Conservation (phyloP, 2,329 filamentous ascomycete genomes). For the Colletotrichum magnum region DNA sequence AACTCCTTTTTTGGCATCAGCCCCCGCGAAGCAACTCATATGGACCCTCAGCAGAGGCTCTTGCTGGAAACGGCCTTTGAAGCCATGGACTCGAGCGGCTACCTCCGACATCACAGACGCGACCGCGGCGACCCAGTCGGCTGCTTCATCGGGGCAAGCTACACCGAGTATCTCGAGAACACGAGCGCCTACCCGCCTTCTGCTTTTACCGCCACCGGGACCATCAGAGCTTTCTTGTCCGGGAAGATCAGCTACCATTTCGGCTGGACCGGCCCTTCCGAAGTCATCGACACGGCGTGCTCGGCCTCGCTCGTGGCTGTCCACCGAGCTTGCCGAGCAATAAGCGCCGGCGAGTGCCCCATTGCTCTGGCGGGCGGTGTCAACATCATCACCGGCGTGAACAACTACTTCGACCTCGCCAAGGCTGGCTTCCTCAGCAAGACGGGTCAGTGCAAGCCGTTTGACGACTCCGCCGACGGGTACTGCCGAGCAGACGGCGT, state of each 20-base stretch:
- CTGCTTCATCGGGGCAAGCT: slow-evolving; percentile 52
- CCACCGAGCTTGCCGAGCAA: slow-evolving; percentile 49
- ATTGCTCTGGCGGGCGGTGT: slow-evolving; percentile 56
- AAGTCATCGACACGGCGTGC: slow-evolving; percentile 55
- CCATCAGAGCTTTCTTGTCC: slow-evolving; percentile 48
- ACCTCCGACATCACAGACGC: slow-evolving; percentile 36
- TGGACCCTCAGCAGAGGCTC: slow-evolving; percentile 51
- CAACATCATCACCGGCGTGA: slow-evolving; percentile 49
- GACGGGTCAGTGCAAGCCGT: slow-evolving; percentile 51
- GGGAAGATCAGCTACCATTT: slow-evolving; percentile 53
- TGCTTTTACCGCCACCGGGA: slow-evolving; percentile 52
- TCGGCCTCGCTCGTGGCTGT: slow-evolving; percentile 54
- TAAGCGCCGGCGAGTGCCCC: slow-evolving; percentile 50
- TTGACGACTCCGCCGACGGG: slow-evolving; percentile 55
- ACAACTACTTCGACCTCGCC: slow-evolving; percentile 43
- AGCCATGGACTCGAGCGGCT: slow-evolving; percentile 47
- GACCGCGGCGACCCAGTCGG: slow-evolving; percentile 43
- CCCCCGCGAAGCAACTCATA: slow-evolving; percentile 44
- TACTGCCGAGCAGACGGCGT: slow-evolving; percentile 67
- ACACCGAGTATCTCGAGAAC: slow-evolving; percentile 58
- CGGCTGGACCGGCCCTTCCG: slow-evolving; percentile 52
- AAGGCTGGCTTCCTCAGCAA: slow-evolving; percentile 47
- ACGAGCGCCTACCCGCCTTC: slow-evolving; percentile 46
- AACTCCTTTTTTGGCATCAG: slow-evolving; percentile 46
- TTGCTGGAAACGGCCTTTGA: slow-evolving; percentile 53